Evolutionary conservation across 1,284 basidiomycete genomes (phyloP).

Genomic region (Moniliella sp.): DNA sequence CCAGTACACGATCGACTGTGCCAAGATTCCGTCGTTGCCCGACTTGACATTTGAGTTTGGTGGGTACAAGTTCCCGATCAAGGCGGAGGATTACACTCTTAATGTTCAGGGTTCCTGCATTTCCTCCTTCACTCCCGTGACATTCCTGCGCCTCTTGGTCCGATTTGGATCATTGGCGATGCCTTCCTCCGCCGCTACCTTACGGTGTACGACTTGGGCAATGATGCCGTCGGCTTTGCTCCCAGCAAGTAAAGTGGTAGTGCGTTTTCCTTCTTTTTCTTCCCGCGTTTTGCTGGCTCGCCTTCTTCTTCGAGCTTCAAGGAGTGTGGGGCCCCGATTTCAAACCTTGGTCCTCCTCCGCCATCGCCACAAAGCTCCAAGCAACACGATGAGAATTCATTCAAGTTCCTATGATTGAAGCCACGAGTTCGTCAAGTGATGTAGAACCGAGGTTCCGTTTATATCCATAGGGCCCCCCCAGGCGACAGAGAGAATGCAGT

Average conservation of each 20-base stretch:
- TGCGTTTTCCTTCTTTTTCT: no score
- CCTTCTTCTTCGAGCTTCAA: no score
- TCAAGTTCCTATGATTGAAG: no score
- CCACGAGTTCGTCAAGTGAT: no score
- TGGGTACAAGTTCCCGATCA: slow-evolving; percentile 46
- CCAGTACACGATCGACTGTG: slow-evolving; percentile 76
- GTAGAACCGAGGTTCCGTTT: no score
- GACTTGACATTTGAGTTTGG: slow-evolving; percentile 51
- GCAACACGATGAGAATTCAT: no score
- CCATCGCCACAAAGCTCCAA: no score
- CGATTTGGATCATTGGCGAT: slow-evolving; percentile 75
- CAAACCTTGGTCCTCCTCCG: no score
- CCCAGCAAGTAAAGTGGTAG: slow-evolving; percentile 35
- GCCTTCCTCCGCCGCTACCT: slow-evolving; percentile 49
- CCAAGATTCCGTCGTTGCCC: slow-evolving; percentile 61
- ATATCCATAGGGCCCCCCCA: no score
- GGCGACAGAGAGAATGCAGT: no score
- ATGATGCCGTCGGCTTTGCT: slow-evolving; percentile 68
- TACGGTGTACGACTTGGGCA: slow-evolving; percentile 76
- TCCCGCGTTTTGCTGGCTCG: no score
- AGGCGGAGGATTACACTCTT: slow-evolving; percentile 68
- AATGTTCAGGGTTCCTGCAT: slow-evolving; percentile 75
- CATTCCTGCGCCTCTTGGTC: slow-evolving; percentile 64
- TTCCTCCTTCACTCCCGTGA: slow-evolving; percentile 76
- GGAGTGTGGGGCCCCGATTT: no score